A percentile compares a stretch with the other conserved stretches of the same genome.
phyloP scores from a whole-genome alignment of 169 alveolate genomes.

The Plasmodium vivax region DNA sequence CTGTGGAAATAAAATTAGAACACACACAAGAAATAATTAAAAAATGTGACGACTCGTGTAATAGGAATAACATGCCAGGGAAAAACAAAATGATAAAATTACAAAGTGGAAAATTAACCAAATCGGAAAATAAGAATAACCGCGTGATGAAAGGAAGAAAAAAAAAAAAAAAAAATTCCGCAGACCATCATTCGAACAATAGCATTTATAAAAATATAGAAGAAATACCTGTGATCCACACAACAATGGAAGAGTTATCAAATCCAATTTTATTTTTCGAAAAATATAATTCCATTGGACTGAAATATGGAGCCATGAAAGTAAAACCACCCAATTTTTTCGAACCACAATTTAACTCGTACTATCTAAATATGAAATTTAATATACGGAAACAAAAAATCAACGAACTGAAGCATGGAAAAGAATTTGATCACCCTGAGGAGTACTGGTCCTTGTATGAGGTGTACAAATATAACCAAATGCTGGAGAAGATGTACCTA shows the following conservation, averaged over 20 bases:
- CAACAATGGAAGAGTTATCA: constrained; percentile 83
- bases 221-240: constrained; percentile 80
- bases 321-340: constrained; percentile 86
- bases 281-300: constrained; percentile 78
- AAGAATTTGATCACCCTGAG: constrained; percentile 63
- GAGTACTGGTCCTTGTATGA: constrained; percentile 62
- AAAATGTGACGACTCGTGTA: not conserved
- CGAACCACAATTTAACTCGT: constrained; percentile 81
- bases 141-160: not conserved
- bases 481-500: constrained; percentile 15
- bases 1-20: not conserved
- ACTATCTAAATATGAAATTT: constrained; percentile 79
- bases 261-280: constrained; percentile 80
- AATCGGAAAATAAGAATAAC: constrained; percentile 15
- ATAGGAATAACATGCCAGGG: not conserved
- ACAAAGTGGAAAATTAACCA: constrained; percentile 19
- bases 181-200: not conserved
- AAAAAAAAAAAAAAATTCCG: not conserved
- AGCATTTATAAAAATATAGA: constrained; percentile 19
- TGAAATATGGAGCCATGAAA: constrained; percentile 87
- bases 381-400: constrained; percentile 86
- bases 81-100: constrained; percentile 1
- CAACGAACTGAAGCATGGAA: constrained; percentile 81
- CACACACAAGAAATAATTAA: not conserved
- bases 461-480: constrained; percentile 31